Base-by-base conservation (phyloP, 805 yeast genomes). In the Suhomyces faveliae region DNA sequence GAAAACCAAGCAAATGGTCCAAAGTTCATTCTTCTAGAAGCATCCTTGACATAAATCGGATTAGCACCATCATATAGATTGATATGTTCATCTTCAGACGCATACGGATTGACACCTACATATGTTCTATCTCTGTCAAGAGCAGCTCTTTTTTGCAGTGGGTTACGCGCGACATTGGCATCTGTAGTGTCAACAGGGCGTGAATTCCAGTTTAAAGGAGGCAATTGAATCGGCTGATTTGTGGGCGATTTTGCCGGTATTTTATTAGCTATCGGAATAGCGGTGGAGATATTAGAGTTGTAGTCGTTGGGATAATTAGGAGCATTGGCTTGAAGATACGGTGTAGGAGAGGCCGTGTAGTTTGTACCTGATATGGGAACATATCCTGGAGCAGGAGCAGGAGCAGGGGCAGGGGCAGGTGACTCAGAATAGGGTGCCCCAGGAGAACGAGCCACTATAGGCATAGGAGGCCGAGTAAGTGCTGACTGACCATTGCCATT, bases 1-100 rank as follows among this genome's bases (percentile, higher is more conserved):
- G 84, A 62, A 3, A 75, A 53, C 75, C 81, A 76, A 0, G 83
- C 61, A 29, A 79, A 67, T 0, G 85, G 81, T 0, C 85, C 86
- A 59, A 71, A 75, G 53, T 74, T 73, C 49, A 70, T 68, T 25
- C 74, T 61, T 38, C 79, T 61, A 11, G 57, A 46, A 4, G 70
- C 60, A 42, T 68, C 72, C 22, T 67, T 68, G 13, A 70, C 51
- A 44, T 71, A 61, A 46, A 78, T 66, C 0, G 85, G 76, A 3
- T 71, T 52, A 52, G 68, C 69, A 1, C 77, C 78, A 0, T 61
- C 62, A 50, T 69, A 74, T 27, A 79, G 64, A 45, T 76, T 68
- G 5, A 80, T 63, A 1, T 49, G 48, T 10, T 74, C 80, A 49
- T 60, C 29, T 50, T 53, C 25, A 33, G 58, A 43, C 19, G 51